These are phyloP conservation scores for Saturnispora gosingensis DNA, from an alignment of 805 yeast genomes.

Conservation along the genomic window DNA sequence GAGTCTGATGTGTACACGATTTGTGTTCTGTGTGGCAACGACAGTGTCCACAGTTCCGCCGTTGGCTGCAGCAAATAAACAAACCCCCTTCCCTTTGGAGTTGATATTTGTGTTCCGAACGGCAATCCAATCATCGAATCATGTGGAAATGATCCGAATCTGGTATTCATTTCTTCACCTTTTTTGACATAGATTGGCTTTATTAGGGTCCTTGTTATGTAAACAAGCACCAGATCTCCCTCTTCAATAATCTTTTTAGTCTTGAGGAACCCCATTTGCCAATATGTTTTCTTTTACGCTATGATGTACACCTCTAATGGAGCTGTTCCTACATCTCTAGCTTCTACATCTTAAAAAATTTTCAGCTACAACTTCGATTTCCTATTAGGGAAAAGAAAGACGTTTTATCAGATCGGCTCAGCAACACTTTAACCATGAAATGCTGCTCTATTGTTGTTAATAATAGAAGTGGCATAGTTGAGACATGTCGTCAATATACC, in stretches of 20 bases:
- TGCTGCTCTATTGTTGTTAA: neutral
- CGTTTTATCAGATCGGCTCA: neutral
- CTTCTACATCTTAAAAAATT: neutral
- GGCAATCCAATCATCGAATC: slow-evolving; percentile 67
- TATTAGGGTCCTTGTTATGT: slow-evolving; percentile 70
- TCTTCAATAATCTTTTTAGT: slow-evolving; percentile 66
- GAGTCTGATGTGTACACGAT: slow-evolving; percentile 96
- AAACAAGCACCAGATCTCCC: slow-evolving; percentile 81
- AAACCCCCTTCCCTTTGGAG: slow-evolving; percentile 67
- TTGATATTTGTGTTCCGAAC: slow-evolving; percentile 78
- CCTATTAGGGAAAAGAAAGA: neutral
- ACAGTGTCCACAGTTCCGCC: slow-evolving; percentile 93
- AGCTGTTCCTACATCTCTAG: neutral
- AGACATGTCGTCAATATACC: no score
- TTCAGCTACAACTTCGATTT: neutral
- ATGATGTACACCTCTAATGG: neutral
- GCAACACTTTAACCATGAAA: neutral
- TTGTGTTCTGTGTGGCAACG: slow-evolving; percentile 95
- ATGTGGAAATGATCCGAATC: slow-evolving; percentile 89
- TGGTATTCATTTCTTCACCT: slow-evolving; percentile 64
- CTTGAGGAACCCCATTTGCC: slow-evolving; percentile 23
- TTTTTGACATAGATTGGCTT: slow-evolving; percentile 59
- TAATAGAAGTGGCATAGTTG: no score
- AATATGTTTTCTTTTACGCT: neutral
- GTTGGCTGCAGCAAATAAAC: slow-evolving; percentile 84